A percentile compares a stretch with the other conserved stretches of the same genome.
Conservation (phyloP, 2,329 filamentous ascomycete genomes). For the Akanthomyces uredinophilus region DNA sequence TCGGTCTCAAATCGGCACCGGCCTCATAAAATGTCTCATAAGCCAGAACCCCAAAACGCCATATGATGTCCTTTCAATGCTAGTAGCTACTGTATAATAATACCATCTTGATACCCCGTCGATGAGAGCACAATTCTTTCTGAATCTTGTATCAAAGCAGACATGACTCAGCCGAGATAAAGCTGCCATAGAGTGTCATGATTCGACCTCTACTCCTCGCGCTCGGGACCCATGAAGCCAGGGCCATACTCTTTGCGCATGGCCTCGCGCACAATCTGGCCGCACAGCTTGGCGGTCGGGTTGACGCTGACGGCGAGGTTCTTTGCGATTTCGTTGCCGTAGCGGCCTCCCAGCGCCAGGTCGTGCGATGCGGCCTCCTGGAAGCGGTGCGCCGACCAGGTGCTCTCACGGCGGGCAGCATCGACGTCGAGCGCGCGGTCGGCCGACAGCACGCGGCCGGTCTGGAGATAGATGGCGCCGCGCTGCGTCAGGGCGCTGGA, state of each 20-base stretch:
- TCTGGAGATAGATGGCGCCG: slow-evolving; percentile 58
- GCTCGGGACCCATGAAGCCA: slow-evolving; percentile 35
- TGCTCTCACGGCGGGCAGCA: slow-evolving; percentile 36
- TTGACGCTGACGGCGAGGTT: slow-evolving; percentile 60
- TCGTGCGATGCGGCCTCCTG: slow-evolving; percentile 59
- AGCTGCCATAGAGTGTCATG: neutral
- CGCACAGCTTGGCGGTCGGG: slow-evolving; percentile 64
- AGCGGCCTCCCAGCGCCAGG: slow-evolving; percentile 59
- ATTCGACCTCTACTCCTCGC: slow-evolving; percentile 9
- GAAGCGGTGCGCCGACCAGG: slow-evolving; percentile 51
- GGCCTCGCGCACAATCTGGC: slow-evolving; percentile 62
- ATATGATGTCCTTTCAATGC: slow-evolving; percentile 6
- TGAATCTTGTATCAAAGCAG: neutral
- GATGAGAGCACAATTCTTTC: neutral
- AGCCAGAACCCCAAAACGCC: slow-evolving; percentile 1
- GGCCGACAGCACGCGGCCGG: slow-evolving; percentile 43
- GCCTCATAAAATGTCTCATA: slow-evolving; percentile 9
- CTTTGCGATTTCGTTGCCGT: slow-evolving; percentile 61
- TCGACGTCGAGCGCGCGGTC: slow-evolving; percentile 35
- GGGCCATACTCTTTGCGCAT: slow-evolving; percentile 64
- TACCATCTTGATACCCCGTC: slow-evolving; percentile 3
- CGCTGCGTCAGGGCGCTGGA: slow-evolving; percentile 68
- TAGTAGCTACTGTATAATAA: slow-evolving; percentile 13
- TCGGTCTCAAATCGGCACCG: slow-evolving; percentile 22
- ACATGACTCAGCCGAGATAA: neutral